Conservation (phyloP, 148 eudicot species). For the Bassia scoparia region DNA sequence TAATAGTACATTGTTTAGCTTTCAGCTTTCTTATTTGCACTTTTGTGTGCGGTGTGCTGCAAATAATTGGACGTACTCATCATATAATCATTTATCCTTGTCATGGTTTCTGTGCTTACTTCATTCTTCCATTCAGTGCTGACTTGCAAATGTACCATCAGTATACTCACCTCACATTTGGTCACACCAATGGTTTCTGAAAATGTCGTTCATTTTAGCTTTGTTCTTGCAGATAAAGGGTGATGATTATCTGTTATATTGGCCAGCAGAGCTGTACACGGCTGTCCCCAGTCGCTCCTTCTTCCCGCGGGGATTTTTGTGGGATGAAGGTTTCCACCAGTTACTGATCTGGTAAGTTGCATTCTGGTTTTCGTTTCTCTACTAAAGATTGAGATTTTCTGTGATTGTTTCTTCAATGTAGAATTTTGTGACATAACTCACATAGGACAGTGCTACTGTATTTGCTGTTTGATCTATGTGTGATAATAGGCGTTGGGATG, state of each 20-base stretch:
- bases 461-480: conserved; percentile 7
- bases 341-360: conserved; percentile 72
- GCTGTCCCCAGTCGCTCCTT: conserved; percentile 97
- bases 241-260: conserved; percentile 59
- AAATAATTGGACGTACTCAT: neutral
- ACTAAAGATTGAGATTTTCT: neutral
- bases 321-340: conserved; percentile 99
- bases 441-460: conserved; percentile 3
- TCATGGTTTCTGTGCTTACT: neutral
- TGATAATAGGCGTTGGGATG: conserved; percentile 77
- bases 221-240: conserved; percentile 47
- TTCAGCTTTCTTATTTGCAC: neutral
- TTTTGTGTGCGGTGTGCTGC: conserved; percentile 3
- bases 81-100: neutral
- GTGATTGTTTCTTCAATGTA: conserved; percentile 6
- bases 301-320: conserved; percentile 93
- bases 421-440: neutral
- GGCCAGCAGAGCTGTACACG: conserved; percentile 98
- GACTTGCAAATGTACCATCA: neutral
- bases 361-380: conserved; percentile 12
- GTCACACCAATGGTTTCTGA: conserved; percentile 17
- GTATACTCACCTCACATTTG: neutral
- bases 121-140: conserved; percentile 12
- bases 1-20: neutral
- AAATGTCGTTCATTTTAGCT: conserved; percentile 32